These are phyloP conservation scores for Aristolochia californica DNA, from an alignment of 164 flowering plant species.

Conservation along the genomic window DNA sequence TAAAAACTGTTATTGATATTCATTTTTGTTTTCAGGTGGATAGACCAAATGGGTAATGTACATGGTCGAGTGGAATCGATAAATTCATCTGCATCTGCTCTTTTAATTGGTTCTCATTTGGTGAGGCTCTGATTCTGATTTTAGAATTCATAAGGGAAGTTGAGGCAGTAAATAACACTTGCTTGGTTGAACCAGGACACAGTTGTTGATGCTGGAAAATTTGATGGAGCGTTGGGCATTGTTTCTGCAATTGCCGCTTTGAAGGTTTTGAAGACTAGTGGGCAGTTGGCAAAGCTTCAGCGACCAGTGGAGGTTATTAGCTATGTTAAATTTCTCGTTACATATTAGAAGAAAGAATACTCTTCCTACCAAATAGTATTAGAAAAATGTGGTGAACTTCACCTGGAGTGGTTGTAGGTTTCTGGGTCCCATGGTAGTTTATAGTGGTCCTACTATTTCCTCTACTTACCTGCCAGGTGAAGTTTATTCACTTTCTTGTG, in stretches of 20 bases:
- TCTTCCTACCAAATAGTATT: not conserved
- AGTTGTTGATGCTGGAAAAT: slow-evolving; percentile 94
- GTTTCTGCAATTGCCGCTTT: slow-evolving; percentile 76
- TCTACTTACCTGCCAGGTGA: not conserved
- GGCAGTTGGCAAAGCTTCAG: slow-evolving; percentile 35
- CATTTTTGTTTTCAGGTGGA: slow-evolving; percentile 57
- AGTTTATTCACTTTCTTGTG: not conserved
- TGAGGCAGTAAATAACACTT: slow-evolving; percentile 4
- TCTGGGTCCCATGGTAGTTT: not conserved
- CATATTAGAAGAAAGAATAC: not conserved
- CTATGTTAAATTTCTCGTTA: not conserved
- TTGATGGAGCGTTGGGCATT: slow-evolving; percentile 90
- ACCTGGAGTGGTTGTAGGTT: not conserved
- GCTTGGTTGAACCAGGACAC: slow-evolving; percentile 54
- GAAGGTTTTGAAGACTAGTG: slow-evolving; percentile 57
- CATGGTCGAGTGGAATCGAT: slow-evolving; percentile 83
- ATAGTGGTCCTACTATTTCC: not conserved
- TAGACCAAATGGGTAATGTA: slow-evolving; percentile 85
- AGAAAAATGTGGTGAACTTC: not conserved
- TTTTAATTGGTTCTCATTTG: slow-evolving; percentile 92
- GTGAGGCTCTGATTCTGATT: slow-evolving; percentile 22
- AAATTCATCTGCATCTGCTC: slow-evolving; percentile 57
- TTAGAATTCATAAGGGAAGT: not conserved
- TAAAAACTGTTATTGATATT: not conserved
- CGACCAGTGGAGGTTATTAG: slow-evolving; percentile 83